Evolutionary conservation across 2,329 filamentous ascomycete species (phyloP).

Genomic region (Tolypocladium tropicale): DNA sequence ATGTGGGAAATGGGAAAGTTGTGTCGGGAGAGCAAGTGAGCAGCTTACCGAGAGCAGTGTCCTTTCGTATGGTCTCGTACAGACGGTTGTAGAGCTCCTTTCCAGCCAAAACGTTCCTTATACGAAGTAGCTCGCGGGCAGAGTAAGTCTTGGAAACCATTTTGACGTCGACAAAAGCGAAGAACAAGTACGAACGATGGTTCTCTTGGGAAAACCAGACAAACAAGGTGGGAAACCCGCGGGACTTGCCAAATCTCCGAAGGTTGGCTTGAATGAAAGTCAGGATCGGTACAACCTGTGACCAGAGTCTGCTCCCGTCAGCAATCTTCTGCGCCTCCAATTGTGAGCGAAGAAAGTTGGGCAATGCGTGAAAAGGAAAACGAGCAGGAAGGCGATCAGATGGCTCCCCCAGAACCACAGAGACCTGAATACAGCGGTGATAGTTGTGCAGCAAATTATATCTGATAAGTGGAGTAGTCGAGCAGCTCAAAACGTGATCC

Average conservation of each 20-base stretch:
- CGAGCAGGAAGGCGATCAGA: constrained; percentile 11
- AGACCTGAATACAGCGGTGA: constrained; percentile 17
- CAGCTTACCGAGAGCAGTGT: constrained; percentile 30
- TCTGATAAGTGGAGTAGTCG: constrained; percentile 16
- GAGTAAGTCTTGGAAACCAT: constrained; percentile 36
- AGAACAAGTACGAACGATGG: constrained; percentile 28
- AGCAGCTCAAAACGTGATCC: constrained; percentile 24
- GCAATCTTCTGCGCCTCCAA: constrained; percentile 17
- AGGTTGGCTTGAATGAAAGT: constrained; percentile 20
- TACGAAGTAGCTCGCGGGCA: constrained; percentile 31
- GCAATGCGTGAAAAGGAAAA: constrained; percentile 8
- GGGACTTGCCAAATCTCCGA: constrained; percentile 7
- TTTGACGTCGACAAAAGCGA: constrained; percentile 24
- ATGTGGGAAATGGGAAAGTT: no score
- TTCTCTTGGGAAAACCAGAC: constrained; percentile 22
- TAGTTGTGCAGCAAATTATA: constrained; percentile 20
- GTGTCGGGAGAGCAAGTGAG: background rate
- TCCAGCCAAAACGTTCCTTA: constrained; percentile 16
- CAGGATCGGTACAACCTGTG: constrained; percentile 22
- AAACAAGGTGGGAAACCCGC: constrained; percentile 27
- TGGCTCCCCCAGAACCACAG: constrained; percentile 17
- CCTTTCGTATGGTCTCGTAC: constrained; percentile 23
- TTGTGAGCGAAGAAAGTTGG: constrained; percentile 15
- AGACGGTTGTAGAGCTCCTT: constrained; percentile 17
- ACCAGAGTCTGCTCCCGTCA: constrained; percentile 17